These are phyloP conservation scores for Verbascum thapsus DNA, from an alignment of 257 asterid genomes.

Conservation along the genomic window DNA sequence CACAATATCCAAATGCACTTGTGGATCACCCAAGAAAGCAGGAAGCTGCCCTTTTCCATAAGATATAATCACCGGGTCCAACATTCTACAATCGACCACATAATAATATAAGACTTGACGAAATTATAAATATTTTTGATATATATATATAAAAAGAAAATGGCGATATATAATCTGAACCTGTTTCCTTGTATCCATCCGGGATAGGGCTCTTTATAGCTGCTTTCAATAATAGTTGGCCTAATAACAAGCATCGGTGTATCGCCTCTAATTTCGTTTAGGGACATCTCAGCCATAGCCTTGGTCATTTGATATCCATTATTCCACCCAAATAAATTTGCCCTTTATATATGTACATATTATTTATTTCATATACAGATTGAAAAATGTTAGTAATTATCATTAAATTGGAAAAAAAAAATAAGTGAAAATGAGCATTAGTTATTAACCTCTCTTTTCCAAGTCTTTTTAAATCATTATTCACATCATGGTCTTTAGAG, in stretches of 20 bases:
- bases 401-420: no score
- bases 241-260: slow-evolving; percentile 29
- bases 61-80: slow-evolving; percentile 27
- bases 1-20: slow-evolving; percentile 17
- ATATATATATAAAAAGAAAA: background rate
- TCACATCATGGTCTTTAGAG: background rate
- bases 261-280: slow-evolving; percentile 26
- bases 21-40: slow-evolving; percentile 27
- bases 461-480: slow-evolving; percentile 3
- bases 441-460: slow-evolving; percentile 24
- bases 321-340: slow-evolving; percentile 28
- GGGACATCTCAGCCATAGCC: slow-evolving; percentile 34
- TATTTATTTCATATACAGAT: no score
- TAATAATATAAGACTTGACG: no score
- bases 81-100: slow-evolving; percentile 22
- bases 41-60: slow-evolving; percentile 36
- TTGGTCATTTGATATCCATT: slow-evolving; percentile 31
- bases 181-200: no score
- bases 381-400: no score
- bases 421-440: no score
- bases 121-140: no score
- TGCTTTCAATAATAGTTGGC: slow-evolving; percentile 28
- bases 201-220: slow-evolving; percentile 32
- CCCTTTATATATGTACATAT: no score
- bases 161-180: background rate